phyloP scores from a whole-genome alignment of 2,329 filamentous ascomycete species.

The Microsporum ferrugineum region DNA sequence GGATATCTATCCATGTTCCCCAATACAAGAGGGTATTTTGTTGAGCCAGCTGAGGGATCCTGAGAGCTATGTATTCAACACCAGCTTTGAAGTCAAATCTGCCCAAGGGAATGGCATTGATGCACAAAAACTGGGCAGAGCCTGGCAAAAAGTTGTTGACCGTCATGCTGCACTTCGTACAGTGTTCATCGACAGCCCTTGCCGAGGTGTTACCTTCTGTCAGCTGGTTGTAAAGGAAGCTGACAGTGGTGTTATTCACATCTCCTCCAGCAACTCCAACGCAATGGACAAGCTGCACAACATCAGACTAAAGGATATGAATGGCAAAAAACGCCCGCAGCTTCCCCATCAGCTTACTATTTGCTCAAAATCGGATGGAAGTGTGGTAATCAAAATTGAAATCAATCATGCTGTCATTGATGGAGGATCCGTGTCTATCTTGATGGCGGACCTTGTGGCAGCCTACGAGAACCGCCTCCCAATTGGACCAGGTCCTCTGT shows the following conservation, averaged over 20 bases:
- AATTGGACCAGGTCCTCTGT: constrained; percentile 9
- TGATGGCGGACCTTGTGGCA: constrained; percentile 31
- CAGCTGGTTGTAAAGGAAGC: constrained; percentile 27
- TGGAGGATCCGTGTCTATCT: constrained; percentile 34
- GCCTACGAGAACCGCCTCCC: constrained; percentile 23
- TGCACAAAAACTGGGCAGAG: constrained; percentile 19
- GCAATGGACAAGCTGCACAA: constrained; percentile 7
- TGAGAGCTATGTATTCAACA: constrained; percentile 27
- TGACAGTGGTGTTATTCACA: constrained; percentile 19
- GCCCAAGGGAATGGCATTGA: constrained; percentile 16
- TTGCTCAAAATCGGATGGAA: constrained; percentile 22
- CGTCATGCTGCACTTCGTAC: constrained; percentile 28
- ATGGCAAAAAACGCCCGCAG: constrained; percentile 13
- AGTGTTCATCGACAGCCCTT: constrained; percentile 26
- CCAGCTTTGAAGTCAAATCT: constrained; percentile 23
- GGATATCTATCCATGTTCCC: constrained; percentile 24
- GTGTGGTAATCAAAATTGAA: constrained; percentile 31
- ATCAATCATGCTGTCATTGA: constrained; percentile 39
- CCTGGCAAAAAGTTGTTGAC: constrained; percentile 25
- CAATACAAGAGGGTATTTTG: constrained; percentile 19
- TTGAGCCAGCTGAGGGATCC: constrained; percentile 28
- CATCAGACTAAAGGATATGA: constrained; percentile 9
- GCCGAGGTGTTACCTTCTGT: constrained; percentile 27
- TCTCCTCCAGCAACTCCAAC: constrained; percentile 10
- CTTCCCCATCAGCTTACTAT: constrained; percentile 31